A percentile compares a stretch with the other conserved stretches of the same genome.
phyloP scores from a whole-genome alignment of 2,329 filamentous ascomycete genomes.

The Fusarium chaquense region DNA sequence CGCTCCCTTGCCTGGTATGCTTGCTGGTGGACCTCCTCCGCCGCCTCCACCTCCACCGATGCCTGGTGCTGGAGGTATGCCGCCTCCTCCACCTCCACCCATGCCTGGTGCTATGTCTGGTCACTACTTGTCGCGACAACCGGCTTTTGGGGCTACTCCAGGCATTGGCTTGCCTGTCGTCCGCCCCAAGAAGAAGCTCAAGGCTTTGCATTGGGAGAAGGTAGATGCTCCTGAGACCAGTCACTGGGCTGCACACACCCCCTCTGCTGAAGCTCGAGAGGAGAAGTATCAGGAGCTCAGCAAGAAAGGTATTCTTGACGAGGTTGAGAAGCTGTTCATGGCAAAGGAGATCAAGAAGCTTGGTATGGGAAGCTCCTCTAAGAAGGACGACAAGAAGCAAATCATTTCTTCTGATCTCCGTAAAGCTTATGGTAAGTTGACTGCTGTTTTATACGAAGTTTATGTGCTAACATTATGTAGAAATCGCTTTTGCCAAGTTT shows the following conservation, averaged over 20 bases:
- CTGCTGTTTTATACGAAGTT: too few species aligned
- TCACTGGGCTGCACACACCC: constrained; percentile 89
- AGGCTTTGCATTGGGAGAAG: constrained; percentile 99
- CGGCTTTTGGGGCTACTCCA: constrained; percentile 64
- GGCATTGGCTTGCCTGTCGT: constrained; percentile 81
- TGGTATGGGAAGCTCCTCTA: constrained; percentile 72
- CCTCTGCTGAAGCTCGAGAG: constrained; percentile 89
- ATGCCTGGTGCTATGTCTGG: constrained; percentile 78
- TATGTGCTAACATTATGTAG: constrained; percentile 55
- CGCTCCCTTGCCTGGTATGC: constrained; percentile 1
- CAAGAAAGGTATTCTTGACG: constrained; percentile 93
- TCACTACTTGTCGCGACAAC: constrained; percentile 78
- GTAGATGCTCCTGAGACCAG: constrained; percentile 92
- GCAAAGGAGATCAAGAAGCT: constrained; percentile 95
- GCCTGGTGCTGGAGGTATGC: constrained; percentile 56
- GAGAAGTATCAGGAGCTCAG: constrained; percentile 96
- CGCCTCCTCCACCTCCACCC: constrained; percentile 70
- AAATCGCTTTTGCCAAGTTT: constrained; percentile 95
- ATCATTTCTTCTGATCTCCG: constrained; percentile 92
- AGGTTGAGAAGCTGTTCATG: constrained; percentile 97
- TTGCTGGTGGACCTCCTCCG: constrained; percentile 31
- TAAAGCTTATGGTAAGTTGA: constrained; percentile 78
- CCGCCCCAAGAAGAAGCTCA: constrained; percentile 98
- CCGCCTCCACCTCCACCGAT: constrained; percentile 39
- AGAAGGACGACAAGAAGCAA: constrained; percentile 97